Percentiles rank a stretch among this genome's conserved stretches.
Conservation (phyloP, 441 rosid species). For the Adansonia rubrostipa region DNA sequence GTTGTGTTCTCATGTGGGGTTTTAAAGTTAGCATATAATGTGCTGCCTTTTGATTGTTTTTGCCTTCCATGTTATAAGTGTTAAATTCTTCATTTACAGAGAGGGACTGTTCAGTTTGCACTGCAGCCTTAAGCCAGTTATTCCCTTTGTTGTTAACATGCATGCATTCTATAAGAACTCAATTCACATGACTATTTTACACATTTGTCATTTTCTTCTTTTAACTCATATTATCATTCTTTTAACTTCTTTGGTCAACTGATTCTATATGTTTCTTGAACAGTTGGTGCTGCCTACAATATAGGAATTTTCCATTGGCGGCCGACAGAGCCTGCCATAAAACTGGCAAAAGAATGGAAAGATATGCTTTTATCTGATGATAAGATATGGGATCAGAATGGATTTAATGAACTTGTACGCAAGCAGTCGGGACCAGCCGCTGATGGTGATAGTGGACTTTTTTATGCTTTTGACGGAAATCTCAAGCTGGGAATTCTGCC, state of each 20-base stretch:
- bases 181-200: not conserved
- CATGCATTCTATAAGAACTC: not conserved
- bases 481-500: conserved; percentile 95
- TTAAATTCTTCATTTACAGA: not conserved
- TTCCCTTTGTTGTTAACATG: not conserved
- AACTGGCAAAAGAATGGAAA: conserved; percentile 94
- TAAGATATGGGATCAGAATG: conserved; percentile 98
- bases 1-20: not conserved
- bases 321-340: conserved; percentile 84
- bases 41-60: not conserved
- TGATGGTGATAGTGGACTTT: conserved; percentile 76
- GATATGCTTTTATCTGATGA: conserved; percentile 86
- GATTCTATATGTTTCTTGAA: conserved; percentile 32
- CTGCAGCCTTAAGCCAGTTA: not conserved
- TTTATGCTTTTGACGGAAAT: conserved; percentile 91
- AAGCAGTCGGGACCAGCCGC: conserved; percentile 91
- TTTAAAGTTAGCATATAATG: not conserved
- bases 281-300: conserved; percentile 94
- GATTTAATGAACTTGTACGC: conserved; percentile 83
- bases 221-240: not conserved
- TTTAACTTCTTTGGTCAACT: not conserved
- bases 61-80: not conserved
- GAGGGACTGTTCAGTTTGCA: not conserved
- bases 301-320: conserved; percentile 99
- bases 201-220: conserved; percentile 5